A percentile compares a stretch with the other conserved stretches of the same genome.
Conservation (phyloP, 1,139 yeast species). For the Nadsonia commutata region DNA sequence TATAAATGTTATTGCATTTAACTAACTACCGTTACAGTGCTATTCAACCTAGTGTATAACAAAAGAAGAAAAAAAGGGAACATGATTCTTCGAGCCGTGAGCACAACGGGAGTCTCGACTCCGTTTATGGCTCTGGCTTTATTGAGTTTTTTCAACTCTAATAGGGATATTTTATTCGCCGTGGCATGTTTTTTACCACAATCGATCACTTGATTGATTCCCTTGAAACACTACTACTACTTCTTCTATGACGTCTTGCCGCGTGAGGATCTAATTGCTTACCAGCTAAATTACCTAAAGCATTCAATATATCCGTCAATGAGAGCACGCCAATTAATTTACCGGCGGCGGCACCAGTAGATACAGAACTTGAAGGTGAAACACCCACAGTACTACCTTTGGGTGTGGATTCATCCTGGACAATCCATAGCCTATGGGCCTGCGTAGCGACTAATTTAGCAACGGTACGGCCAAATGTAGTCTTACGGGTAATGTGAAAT, state of each 20-base stretch:
- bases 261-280: conserved; percentile 64
- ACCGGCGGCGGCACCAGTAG: background rate
- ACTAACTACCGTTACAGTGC: too few species aligned
- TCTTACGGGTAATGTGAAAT: conserved; percentile 70
- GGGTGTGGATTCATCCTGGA: conserved; percentile 33
- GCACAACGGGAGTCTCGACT: too few species aligned
- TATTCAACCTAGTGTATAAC: too few species aligned
- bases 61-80: too few species aligned
- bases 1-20: too few species aligned
- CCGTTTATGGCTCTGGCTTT: too few species aligned
- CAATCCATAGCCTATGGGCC: conserved; percentile 89
- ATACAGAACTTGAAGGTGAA: background rate
- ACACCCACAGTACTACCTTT: background rate
- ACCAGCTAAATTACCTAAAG: conserved; percentile 59
- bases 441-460: conserved; percentile 93
- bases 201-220: too few species aligned
- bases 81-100: too few species aligned
- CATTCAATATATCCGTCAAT: conserved; percentile 71
- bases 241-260: conserved; percentile 80
- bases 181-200: too few species aligned
- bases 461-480: conserved; percentile 74
- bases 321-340: conserved; percentile 78
- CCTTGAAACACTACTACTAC: conserved; percentile 10
- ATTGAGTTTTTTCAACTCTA: too few species aligned
- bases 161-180: too few species aligned